A percentile compares a stretch with the other conserved stretches of the same genome.
phyloP scores from a whole-genome alignment of 2,329 filamentous ascomycete genomes.

The Phyllosticta paracitricarpa region DNA sequence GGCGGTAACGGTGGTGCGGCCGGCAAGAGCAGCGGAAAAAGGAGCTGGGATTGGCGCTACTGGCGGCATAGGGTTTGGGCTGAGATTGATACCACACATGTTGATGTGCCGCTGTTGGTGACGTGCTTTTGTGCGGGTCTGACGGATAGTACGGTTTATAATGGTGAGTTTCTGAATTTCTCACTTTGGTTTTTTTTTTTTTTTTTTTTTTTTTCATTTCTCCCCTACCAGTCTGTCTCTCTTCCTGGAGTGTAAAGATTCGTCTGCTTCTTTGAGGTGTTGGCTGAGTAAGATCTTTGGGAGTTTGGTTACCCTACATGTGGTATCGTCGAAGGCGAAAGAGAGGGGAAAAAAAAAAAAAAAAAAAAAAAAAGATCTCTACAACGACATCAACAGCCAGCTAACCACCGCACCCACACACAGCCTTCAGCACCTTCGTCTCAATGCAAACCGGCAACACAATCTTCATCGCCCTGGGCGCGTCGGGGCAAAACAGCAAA shows the following conservation, averaged over 20 bases:
- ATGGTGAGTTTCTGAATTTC: slow-evolving; percentile 33
- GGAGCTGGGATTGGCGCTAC: neutral
- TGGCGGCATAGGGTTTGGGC: slow-evolving; percentile 3
- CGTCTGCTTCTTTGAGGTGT: too few species aligned
- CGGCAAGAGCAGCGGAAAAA: neutral
- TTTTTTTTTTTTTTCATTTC: neutral
- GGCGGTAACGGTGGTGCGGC: slow-evolving; percentile 16
- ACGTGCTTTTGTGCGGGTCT: slow-evolving; percentile 72
- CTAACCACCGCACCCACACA: neutral
- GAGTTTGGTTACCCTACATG: too few species aligned
- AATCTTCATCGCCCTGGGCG: slow-evolving; percentile 65
- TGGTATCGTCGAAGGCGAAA: too few species aligned
- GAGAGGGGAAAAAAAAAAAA: too few species aligned
- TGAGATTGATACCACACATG: slow-evolving; percentile 52
- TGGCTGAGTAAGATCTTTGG: too few species aligned
- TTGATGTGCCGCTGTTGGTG: slow-evolving; percentile 57
- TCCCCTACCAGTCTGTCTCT: neutral
- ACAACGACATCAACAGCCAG: neutral
- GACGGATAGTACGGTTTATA: slow-evolving; percentile 65
- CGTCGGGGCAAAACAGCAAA: slow-evolving; percentile 46
- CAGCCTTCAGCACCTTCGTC: slow-evolving; percentile 62
- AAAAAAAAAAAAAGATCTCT: neutral
- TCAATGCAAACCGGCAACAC: slow-evolving; percentile 82
- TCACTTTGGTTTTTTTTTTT: neutral
- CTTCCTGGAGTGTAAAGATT: too few species aligned